Evolutionary conservation across 2,329 filamentous ascomycete species (phyloP).

Genomic region (Fusarium gaditjirri): DNA sequence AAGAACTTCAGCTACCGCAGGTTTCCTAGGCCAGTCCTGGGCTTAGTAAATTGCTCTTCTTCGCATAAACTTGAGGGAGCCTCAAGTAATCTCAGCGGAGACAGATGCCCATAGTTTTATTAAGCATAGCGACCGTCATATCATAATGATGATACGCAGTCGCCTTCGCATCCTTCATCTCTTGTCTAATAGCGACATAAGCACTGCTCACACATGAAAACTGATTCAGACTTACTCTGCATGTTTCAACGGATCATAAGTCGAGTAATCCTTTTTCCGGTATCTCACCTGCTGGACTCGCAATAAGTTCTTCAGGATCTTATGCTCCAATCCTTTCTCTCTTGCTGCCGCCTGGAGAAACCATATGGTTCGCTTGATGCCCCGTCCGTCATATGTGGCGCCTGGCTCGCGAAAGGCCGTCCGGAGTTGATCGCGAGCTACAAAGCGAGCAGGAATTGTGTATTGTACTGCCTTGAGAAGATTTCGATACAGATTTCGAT

Average conservation of each 20-base stretch:
- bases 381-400: constrained; percentile 59
- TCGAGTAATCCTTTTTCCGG: constrained; percentile 12
- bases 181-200: constrained; percentile 25
- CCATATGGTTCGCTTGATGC: constrained; percentile 72
- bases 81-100: constrained; percentile 52
- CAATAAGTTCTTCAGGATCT: constrained; percentile 75
- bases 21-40: neutral
- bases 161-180: constrained; percentile 33
- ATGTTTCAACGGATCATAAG: constrained; percentile 29
- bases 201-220: neutral
- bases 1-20: neutral
- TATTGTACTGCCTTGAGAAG: constrained; percentile 77
- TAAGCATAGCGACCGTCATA: constrained; percentile 77
- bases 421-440: constrained; percentile 69
- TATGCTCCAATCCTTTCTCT: constrained; percentile 75
- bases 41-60: neutral
- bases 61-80: neutral
- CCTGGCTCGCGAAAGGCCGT: constrained; percentile 64
- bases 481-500: constrained; percentile 75
- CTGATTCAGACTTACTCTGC: constrained; percentile 39
- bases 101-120: constrained; percentile 76
- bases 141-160: constrained; percentile 70
- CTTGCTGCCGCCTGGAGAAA: constrained; percentile 75
- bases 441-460: constrained; percentile 73
- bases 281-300: constrained; percentile 40